Conservation (phyloP, 805 yeast species). For the Suhomyces vadensis region DNA sequence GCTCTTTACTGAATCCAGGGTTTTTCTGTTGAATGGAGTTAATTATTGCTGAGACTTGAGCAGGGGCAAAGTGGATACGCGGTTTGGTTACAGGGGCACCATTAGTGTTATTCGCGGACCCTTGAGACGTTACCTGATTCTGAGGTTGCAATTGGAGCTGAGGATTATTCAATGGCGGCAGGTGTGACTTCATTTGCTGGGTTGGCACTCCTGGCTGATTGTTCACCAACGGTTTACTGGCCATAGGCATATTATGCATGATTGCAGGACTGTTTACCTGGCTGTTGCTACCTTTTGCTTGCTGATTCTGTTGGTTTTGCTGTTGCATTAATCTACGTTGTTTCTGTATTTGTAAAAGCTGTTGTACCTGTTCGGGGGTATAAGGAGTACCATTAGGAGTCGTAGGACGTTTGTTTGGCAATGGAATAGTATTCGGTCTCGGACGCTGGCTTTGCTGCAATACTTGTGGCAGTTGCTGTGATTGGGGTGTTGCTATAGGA, state of each 20-base stretch:
- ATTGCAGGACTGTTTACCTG: conserved; percentile 5
- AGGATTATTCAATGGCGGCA: conserved; percentile 4
- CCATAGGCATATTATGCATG: conserved; percentile 3
- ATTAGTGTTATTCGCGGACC: conserved; percentile 4
- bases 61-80: conserved; percentile 51
- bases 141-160: background rate
- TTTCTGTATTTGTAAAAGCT: conserved; percentile 52
- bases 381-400: conserved; percentile 59
- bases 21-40: conserved; percentile 65
- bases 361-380: conserved; percentile 62
- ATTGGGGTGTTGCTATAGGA: background rate
- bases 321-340: conserved; percentile 51
- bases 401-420: conserved; percentile 36
- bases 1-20: conserved; percentile 62
- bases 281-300: conserved; percentile 9
- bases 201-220: background rate
- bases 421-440: conserved; percentile 4
- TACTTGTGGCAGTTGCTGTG: background rate
- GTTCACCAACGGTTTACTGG: conserved; percentile 4
- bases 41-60: conserved; percentile 65
- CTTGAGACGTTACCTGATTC: background rate
- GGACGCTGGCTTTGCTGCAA: conserved; percentile 1
- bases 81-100: conserved; percentile 21
- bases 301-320: conserved; percentile 32
- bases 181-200: background rate